phyloP scores from a whole-genome alignment of 225 moss, liverwort and hornwort genomes.

The Neckera pumila region DNA sequence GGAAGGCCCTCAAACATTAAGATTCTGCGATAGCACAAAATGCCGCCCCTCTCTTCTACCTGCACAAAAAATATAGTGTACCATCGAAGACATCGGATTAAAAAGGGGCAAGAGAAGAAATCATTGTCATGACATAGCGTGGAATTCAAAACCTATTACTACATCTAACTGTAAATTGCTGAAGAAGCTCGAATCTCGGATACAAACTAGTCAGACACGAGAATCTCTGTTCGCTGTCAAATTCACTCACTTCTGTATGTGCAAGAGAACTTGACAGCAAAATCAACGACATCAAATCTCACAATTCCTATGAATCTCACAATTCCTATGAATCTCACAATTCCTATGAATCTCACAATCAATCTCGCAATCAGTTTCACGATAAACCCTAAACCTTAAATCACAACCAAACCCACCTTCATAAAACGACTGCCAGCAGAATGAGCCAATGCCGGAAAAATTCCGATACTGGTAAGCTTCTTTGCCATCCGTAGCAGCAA shows the following conservation, averaged over 20 bases:
- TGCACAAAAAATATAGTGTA: not conserved
- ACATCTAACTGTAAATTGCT: not conserved
- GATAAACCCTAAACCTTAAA: not conserved
- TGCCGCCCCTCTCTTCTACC: not conserved
- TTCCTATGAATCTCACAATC: not conserved
- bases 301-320: not conserved
- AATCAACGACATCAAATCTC: not conserved
- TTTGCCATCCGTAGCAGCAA: not conserved
- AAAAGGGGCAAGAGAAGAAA: not conserved
- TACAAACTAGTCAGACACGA: not conserved
- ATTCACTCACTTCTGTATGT: not conserved
- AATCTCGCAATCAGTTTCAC: not conserved
- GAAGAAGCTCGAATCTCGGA: not conserved
- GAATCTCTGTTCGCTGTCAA: not conserved
- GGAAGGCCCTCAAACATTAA: not conserved
- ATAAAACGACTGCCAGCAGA: not conserved
- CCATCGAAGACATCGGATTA: not conserved
- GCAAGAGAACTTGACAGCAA: not conserved
- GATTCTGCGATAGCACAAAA: not conserved
- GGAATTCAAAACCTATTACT: not conserved
- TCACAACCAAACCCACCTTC: not conserved
- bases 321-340: not conserved
- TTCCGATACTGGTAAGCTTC: not conserved
- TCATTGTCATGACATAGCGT: not conserved
- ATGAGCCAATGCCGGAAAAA: not conserved